Evolutionary conservation across 768 basidiomycete genomes (phyloP).

Genomic region (Trametes punicea): DNA sequence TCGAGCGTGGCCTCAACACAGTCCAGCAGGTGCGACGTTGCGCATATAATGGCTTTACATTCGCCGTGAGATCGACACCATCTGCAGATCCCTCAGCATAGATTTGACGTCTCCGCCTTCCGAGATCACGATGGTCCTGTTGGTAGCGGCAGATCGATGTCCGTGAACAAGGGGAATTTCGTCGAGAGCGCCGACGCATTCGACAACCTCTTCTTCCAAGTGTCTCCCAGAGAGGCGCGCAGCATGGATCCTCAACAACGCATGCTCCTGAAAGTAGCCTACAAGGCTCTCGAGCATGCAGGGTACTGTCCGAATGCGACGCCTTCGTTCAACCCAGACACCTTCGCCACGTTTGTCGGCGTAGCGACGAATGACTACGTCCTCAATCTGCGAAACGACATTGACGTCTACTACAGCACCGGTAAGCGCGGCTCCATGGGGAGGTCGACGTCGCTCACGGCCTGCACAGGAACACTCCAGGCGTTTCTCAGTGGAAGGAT

Average conservation of each 20-base stretch:
- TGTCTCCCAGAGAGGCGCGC: constrained; percentile 70
- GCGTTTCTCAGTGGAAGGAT: constrained; percentile 71
- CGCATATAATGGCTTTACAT: not conserved
- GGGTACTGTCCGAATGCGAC: constrained; percentile 66
- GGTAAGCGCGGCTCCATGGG: constrained; percentile 34
- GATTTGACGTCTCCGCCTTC: constrained; percentile 50
- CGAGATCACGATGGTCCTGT: constrained; percentile 23
- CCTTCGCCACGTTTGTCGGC: constrained; percentile 67
- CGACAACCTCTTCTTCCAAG: constrained; percentile 68
- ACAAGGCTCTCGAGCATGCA: constrained; percentile 66
- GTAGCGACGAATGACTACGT: constrained; percentile 67
- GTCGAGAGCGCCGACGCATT: constrained; percentile 54
- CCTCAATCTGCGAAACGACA: constrained; percentile 56
- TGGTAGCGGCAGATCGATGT: constrained; percentile 41
- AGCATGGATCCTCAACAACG: constrained; percentile 79
- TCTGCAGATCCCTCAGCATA: constrained; percentile 54
- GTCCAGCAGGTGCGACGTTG: constrained; percentile 45
- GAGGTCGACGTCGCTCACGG: not conserved
- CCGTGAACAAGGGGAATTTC: constrained; percentile 61
- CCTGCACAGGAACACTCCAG: constrained; percentile 55
- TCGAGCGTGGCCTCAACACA: constrained; percentile 55
- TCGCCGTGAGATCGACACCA: not conserved
- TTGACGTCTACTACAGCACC: constrained; percentile 71
- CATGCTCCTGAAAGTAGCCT: constrained; percentile 59
- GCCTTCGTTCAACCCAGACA: constrained; percentile 46